These are phyloP conservation scores for Abrus precatorius DNA, from an alignment of 306 rosid genomes.

Conservation along the genomic window DNA sequence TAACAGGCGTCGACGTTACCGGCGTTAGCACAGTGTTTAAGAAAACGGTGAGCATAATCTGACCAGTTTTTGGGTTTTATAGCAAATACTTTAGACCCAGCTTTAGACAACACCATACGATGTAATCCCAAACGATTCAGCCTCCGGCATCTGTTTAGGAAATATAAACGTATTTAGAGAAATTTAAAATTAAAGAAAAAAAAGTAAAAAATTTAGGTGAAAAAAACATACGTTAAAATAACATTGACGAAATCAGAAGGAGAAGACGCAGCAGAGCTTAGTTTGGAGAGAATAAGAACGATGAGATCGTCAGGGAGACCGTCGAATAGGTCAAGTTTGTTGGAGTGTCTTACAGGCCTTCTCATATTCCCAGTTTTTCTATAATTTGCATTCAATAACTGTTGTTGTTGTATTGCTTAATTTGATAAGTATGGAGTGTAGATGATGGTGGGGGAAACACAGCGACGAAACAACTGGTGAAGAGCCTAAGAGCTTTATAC, in stretches of 20 bases:
- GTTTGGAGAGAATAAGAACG: conserved; percentile 69
- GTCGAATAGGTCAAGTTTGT: conserved; percentile 62
- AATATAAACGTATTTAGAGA: not conserved
- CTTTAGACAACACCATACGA: conserved; percentile 74
- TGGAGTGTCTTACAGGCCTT: conserved; percentile 45
- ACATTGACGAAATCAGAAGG: conserved; percentile 70
- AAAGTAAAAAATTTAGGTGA: not conserved
- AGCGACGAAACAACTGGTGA: conserved; percentile 12
- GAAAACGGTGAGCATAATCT: conserved; percentile 68
- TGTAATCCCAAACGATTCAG: conserved; percentile 64
- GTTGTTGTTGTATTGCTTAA: too few species aligned
- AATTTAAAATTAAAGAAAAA: too few species aligned
- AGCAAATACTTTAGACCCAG: conserved; percentile 61
- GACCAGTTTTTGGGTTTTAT: conserved; percentile 71
- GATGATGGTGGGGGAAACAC: too few species aligned
- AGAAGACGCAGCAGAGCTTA: conserved; percentile 73
- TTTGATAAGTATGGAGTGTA: too few species aligned
- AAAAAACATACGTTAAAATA: conserved; percentile 63
- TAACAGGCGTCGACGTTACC: conserved; percentile 84
- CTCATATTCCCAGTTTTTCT: conserved; percentile 33
- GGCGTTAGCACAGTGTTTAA: conserved; percentile 68
- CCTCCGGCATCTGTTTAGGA: conserved; percentile 70
- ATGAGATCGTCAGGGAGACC: conserved; percentile 79
- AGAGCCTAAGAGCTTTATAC: not conserved
- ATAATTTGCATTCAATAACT: not conserved